phyloP scores from a whole-genome alignment of 768 basidiomycete genomes.

The Lentinula detonsa region DNA sequence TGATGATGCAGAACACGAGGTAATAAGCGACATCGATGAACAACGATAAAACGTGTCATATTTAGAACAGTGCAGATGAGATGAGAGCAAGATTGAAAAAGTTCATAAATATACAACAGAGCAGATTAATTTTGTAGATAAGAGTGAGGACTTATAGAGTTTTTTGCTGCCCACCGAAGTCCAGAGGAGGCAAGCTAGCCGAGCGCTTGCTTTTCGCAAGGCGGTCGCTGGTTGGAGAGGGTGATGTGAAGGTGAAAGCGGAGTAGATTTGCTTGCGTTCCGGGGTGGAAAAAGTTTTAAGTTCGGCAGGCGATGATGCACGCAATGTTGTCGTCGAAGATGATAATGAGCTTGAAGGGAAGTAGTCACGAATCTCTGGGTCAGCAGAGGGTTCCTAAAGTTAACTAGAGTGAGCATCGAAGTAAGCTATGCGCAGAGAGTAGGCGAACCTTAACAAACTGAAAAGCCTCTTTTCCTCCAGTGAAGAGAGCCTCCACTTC shows the following conservation, averaged over 20 bases:
- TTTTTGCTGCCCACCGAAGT: not conserved
- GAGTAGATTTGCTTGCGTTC: constrained; percentile 69
- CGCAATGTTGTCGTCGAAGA: constrained; percentile 23
- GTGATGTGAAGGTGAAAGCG: constrained; percentile 75
- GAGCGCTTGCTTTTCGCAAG: constrained; percentile 18
- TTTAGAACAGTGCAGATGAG: not conserved
- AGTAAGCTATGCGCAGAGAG: constrained; percentile 5
- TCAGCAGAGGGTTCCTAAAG: constrained; percentile 48
- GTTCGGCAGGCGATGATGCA: constrained; percentile 20
- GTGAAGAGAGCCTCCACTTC: constrained; percentile 22
- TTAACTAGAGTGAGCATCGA: constrained; percentile 7
- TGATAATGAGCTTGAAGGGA: constrained; percentile 22
- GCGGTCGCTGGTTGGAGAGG: constrained; percentile 55
- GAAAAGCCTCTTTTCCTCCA: constrained; percentile 30
- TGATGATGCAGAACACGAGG: not conserved
- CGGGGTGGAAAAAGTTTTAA: constrained; percentile 59
- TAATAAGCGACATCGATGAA: not conserved
- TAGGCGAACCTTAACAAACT: constrained; percentile 42
- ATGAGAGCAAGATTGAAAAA: not conserved
- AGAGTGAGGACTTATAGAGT: not conserved
- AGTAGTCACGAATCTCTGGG: constrained; percentile 53
- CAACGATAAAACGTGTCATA: not conserved
- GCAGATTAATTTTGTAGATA: not conserved
- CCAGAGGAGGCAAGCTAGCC: constrained; percentile 1
- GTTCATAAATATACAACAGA: not conserved